These are phyloP conservation scores for Aeschynomene evenia DNA, from an alignment of 306 rosid genomes.

Conservation along the genomic window DNA sequence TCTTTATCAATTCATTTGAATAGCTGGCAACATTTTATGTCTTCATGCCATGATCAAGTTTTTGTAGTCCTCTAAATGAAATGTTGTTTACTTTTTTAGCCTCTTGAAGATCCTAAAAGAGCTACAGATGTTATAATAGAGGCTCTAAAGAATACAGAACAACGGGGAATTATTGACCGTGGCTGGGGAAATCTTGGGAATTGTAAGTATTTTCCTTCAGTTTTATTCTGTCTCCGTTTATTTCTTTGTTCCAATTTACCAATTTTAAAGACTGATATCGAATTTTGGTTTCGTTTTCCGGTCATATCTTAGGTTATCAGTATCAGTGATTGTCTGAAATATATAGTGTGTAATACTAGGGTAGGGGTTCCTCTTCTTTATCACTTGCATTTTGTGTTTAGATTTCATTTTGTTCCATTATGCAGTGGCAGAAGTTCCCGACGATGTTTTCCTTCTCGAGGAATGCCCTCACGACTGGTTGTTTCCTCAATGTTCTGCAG, in stretches of 20 bases:
- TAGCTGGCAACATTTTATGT: background rate
- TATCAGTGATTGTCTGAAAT: too few species aligned
- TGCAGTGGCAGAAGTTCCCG: conserved; percentile 69
- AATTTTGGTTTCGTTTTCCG: background rate
- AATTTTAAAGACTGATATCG: background rate
- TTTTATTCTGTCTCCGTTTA: background rate
- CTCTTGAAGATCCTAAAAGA: conserved; percentile 72
- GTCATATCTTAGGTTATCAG: too few species aligned
- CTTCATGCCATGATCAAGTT: background rate
- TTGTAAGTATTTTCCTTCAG: conserved; percentile 49
- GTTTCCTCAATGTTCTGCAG: conserved; percentile 87
- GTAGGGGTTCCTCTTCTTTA: too few species aligned
- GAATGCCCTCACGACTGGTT: conserved; percentile 96
- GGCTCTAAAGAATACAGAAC: conserved; percentile 68
- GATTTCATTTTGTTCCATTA: conserved; percentile 6
- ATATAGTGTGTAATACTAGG: too few species aligned
- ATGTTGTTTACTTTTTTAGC: conserved; percentile 48
- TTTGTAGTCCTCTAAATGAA: background rate
- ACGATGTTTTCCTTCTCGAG: conserved; percentile 63
- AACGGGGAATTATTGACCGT: conserved; percentile 76
- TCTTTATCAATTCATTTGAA: background rate
- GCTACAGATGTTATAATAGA: conserved; percentile 63
- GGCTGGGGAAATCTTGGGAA: conserved; percentile 89
- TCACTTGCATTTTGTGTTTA: background rate
- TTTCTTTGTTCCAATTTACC: background rate